These are phyloP conservation scores for Spergularia bocconei DNA, from an alignment of 148 eudicot species.

Conservation along the genomic window DNA sequence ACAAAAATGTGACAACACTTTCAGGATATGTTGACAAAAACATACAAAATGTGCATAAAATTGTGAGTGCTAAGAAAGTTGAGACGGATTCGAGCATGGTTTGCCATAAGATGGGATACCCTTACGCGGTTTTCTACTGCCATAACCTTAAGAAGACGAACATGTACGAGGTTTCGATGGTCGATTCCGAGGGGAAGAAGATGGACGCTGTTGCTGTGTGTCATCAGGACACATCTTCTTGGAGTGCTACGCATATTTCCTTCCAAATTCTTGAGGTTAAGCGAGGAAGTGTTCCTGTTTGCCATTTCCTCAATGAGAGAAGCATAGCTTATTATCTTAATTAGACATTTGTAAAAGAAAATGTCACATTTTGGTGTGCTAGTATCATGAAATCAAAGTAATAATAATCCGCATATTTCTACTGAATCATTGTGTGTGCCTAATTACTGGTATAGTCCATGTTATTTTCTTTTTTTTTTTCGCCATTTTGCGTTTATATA, in stretches of 20 bases:
- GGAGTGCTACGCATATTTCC: constrained; percentile 10
- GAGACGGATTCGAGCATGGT: background rate
- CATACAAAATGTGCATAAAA: background rate
- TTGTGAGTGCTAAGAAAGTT: constrained; percentile 3
- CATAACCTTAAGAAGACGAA: constrained; percentile 10
- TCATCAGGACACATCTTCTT: constrained; percentile 14
- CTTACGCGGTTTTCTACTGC: constrained; percentile 13
- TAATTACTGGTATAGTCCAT: too few relatives aligned
- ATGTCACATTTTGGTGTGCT: too few relatives aligned
- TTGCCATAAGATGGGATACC: constrained; percentile 15
- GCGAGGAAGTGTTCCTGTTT: background rate
- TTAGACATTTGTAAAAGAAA: background rate
- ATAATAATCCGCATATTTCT: too few relatives aligned
- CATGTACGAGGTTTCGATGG: constrained; percentile 1
- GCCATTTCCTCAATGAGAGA: constrained; percentile 13
- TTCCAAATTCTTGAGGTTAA: constrained; percentile 6
- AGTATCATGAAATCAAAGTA: too few relatives aligned
- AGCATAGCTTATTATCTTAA: background rate
- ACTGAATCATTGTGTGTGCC: too few relatives aligned
- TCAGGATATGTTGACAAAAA: background rate
- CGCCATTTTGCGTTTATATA: too few relatives aligned
- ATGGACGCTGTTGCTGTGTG: constrained; percentile 1
- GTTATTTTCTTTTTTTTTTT: too few relatives aligned
- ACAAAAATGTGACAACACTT: background rate
- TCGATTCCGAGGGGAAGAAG: background rate